A percentile compares a stretch with the other conserved stretches of the same genome.
Conservation (phyloP, 1,284 basidiomycete species). For the Rhodotorula sp. region DNA sequence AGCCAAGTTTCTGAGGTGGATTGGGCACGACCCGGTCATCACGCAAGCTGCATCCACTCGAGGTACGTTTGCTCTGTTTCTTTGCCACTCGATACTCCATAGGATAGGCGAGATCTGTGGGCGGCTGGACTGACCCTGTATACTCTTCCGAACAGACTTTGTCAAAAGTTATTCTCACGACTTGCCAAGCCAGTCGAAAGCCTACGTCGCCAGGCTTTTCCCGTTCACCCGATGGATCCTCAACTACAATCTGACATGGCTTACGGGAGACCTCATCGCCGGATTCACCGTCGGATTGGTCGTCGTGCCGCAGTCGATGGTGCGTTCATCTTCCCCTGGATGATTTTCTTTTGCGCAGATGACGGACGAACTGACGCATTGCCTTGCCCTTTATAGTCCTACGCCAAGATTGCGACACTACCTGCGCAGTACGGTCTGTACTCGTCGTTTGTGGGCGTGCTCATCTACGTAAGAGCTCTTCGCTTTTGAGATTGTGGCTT, state of each 20-base stretch:
- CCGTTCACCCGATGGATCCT: conserved; percentile 49
- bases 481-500: not conserved
- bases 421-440: conserved; percentile 88
- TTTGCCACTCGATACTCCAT: too few species aligned
- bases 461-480: not conserved
- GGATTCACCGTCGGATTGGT: conserved; percentile 47
- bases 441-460: conserved; percentile 78
- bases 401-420: conserved; percentile 75
- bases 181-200: not conserved
- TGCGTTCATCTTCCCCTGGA: not conserved
- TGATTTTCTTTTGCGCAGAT: not conserved
- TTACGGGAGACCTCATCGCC: conserved; percentile 49
- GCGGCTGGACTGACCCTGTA: not conserved
- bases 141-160: not conserved
- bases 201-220: conserved; percentile 47
- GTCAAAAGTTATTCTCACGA: not conserved
- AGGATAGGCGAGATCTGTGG: too few species aligned
- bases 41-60: conserved; percentile 26
- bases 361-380: not conserved
- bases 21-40: conserved; percentile 33
- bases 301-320: conserved; percentile 36
- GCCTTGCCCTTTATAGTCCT: conserved; percentile 42
- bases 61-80: not conserved
- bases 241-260: conserved; percentile 49
- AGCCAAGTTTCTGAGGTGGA: conserved; percentile 8